Base-by-base conservation (phyloP, 2,329 filamentous ascomycete genomes). In the Arthrocladium fulminans region DNA sequence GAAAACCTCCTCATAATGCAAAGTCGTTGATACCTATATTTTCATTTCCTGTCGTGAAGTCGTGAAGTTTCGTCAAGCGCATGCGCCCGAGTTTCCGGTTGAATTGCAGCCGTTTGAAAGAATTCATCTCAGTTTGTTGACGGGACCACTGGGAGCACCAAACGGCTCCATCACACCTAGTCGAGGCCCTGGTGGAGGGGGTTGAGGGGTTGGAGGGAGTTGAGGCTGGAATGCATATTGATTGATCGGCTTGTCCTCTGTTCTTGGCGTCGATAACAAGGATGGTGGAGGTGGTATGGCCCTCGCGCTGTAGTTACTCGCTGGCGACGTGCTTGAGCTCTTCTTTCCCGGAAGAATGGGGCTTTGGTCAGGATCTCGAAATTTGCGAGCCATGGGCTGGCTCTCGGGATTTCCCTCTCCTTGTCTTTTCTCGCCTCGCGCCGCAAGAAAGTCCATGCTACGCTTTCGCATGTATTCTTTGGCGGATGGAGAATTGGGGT, bases 401-500 rank as follows among this genome's bases (percentile, higher is more conserved):
- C 3, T 15, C 3, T 47, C 44, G 17, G 44, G 4, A 19, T 17
- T 24, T 13, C 20, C 24, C 8, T 47, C 44, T 17, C 32, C 44
- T 17, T 19, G 23, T 17, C 44, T 17, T 29, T 47, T 47, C 32
- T 39, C 32, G n/a, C 30, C 46, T 15, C 27, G 22, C 10, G 27
- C 6, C 9, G 27, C 13, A 15, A 35, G 42, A 10, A 47, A 20
- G n/a, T 51, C 35, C n/a, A 45, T 45, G 35, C 53, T 51, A 34
- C 50, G 48, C 20, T 38, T 38, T 34, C 38, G 40, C n/a, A 53
- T 38, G 30, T 50, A 57, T 13, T 50, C 50, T 24, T 29, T 24
- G 17, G 56, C 56, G 5, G 54, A 53, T 12, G 49, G 49, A 7
- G 56, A 58, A 30, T 58, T 54, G n/a, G 48, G 38, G 42, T 50